Conservation (phyloP, 768 basidiomycete genomes). For the Imleria badia region DNA sequence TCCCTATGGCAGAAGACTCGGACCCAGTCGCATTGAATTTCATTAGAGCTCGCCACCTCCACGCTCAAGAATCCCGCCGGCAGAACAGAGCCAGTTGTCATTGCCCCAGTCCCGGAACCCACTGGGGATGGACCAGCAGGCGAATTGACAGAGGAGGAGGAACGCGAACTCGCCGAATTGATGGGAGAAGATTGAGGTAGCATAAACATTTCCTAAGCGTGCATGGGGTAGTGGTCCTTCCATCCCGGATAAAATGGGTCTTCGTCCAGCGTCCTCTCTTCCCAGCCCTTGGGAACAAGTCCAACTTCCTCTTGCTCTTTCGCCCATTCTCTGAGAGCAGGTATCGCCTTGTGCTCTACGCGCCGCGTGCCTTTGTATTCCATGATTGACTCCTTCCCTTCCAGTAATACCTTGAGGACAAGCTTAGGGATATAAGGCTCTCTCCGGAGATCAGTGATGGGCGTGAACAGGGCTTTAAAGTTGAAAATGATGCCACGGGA, state of each 20-base stretch:
- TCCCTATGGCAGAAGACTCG: neutral
- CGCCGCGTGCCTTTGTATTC: slow-evolving; percentile 45
- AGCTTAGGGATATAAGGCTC: slow-evolving; percentile 51
- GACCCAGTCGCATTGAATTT: neutral
- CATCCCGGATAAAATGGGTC: slow-evolving; percentile 53
- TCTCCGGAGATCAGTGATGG: slow-evolving; percentile 39
- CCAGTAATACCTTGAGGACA: slow-evolving; percentile 42
- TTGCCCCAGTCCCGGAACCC: slow-evolving; percentile 30
- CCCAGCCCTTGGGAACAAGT: slow-evolving; percentile 47
- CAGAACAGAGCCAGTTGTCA: slow-evolving; percentile 14
- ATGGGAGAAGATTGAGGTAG: slow-evolving; percentile 41
- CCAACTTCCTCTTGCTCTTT: slow-evolving; percentile 48
- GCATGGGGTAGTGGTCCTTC: slow-evolving; percentile 29
- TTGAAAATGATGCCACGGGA: slow-evolving; percentile 53
- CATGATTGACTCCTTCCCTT: slow-evolving; percentile 39
- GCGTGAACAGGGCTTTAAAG: slow-evolving; percentile 55
- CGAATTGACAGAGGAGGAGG: slow-evolving; percentile 83
- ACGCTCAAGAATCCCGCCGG: slow-evolving; percentile 22
- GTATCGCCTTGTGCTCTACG: slow-evolving; percentile 44
- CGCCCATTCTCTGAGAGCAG: slow-evolving; percentile 46
- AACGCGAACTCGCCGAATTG: slow-evolving; percentile 82
- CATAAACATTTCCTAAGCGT: slow-evolving; percentile 6
- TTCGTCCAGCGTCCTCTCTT: slow-evolving; percentile 49
- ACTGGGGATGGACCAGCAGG: slow-evolving; percentile 29
- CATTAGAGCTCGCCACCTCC: slow-evolving; percentile 28